A percentile compares a stretch with the other conserved stretches of the same genome.
phyloP scores from a whole-genome alignment of 169 alveolate genomes.

The Plasmodium fragile region DNA sequence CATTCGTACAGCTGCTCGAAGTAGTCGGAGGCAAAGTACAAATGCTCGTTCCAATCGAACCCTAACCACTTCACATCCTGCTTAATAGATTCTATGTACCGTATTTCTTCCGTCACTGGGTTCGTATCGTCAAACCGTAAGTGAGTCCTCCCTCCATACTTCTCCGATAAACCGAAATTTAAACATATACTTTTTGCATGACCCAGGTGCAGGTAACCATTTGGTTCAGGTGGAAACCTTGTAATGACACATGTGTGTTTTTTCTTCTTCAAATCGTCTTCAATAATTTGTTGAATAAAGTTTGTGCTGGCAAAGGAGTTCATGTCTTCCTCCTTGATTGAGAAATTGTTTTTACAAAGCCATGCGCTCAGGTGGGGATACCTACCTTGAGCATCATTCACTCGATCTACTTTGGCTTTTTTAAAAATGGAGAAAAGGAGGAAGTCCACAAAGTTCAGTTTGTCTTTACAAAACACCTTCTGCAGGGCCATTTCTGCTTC shows the following conservation, averaged over 20 bases:
- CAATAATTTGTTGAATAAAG: constrained; percentile 88
- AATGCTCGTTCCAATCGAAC: constrained; percentile 94
- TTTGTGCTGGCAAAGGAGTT: constrained; percentile 65
- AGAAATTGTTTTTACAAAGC: constrained; percentile 15
- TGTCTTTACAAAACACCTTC: background rate
- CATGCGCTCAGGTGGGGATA: constrained; percentile 15
- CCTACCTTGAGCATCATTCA: background rate
- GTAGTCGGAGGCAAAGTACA: constrained; percentile 97
- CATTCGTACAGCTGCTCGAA: constrained; percentile 96
- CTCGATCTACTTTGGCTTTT: constrained; percentile 2
- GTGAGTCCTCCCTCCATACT: constrained; percentile 95
- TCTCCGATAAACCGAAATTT: constrained; percentile 95
- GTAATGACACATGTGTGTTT: constrained; percentile 90
- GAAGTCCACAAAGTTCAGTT: constrained; percentile 16
- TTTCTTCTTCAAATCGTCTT: constrained; percentile 86
- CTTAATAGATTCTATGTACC: constrained; percentile 94
- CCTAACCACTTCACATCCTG: constrained; percentile 98
- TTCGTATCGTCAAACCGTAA: constrained; percentile 99
- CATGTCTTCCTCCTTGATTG: constrained; percentile 23
- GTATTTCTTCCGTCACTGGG: constrained; percentile 97
- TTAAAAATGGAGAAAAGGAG: constrained; percentile 36
- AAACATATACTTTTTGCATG: constrained; percentile 99
- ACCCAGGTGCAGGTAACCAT: constrained; percentile 99
- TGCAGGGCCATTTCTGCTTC: constrained; percentile 30
- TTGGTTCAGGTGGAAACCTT: constrained; percentile 99